Percentiles rank a stretch among this genome's conserved stretches.
phyloP scores from a whole-genome alignment of 2,329 filamentous ascomycete genomes.

The Calonectria pauciramosa region DNA sequence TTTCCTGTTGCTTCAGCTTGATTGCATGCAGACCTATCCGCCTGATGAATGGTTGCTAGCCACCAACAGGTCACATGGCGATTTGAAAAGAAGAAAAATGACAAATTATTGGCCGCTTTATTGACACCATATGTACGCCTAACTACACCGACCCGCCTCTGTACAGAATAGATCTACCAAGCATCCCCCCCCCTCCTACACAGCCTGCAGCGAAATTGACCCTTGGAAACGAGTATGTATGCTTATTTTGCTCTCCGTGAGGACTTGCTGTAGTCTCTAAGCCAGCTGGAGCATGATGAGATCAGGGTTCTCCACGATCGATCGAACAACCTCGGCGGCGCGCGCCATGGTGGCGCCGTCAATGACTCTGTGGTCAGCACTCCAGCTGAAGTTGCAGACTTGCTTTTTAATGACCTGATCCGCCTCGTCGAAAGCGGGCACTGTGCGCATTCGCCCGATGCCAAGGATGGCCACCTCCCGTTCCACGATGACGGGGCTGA shows the following conservation, averaged over 20 bases:
- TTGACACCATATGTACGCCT: background rate
- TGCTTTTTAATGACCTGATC: slow-evolving; percentile 79
- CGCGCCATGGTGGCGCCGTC: slow-evolving; percentile 96
- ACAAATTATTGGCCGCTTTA: background rate
- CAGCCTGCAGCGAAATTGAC: background rate
- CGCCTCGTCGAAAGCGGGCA: slow-evolving; percentile 81
- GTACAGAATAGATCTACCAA: background rate
- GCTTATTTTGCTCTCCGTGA: slow-evolving; percentile 24
- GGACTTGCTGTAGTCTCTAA: slow-evolving; percentile 56
- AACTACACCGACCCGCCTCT: background rate
- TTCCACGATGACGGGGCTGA: slow-evolving; percentile 91
- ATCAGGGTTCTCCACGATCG: slow-evolving; percentile 86
- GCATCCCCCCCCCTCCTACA: background rate
- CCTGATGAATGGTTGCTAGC: background rate
- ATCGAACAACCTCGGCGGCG: slow-evolving; percentile 85
- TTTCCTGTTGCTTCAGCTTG: background rate
- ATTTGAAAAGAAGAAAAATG: background rate
- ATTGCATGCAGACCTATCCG: background rate
- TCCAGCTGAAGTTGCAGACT: slow-evolving; percentile 94
- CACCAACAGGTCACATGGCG: background rate
- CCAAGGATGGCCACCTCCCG: slow-evolving; percentile 94
- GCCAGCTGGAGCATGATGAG: slow-evolving; percentile 87
- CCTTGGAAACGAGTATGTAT: background rate
- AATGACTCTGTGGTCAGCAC: slow-evolving; percentile 92
- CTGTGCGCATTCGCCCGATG: slow-evolving; percentile 82